phyloP scores from a whole-genome alignment of 371 early-diverging fungal genomes.

The Circinella minor region DNA sequence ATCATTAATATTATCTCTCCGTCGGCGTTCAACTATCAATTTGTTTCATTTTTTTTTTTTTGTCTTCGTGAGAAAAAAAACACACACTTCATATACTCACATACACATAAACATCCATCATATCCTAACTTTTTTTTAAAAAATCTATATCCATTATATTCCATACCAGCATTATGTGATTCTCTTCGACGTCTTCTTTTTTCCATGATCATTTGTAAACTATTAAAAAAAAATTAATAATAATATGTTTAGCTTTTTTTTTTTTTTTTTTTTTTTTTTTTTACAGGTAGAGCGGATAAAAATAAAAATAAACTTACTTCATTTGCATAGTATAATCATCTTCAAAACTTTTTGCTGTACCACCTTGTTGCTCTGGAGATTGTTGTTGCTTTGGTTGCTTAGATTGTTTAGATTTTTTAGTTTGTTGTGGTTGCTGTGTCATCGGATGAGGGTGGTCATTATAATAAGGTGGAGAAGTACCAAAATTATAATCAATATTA shows the following conservation, averaged over 20 bases:
- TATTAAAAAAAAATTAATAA: slow-evolving; percentile 14
- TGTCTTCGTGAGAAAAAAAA: neutral
- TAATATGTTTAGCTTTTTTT: neutral
- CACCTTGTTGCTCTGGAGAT: slow-evolving; percentile 11
- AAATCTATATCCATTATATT: slow-evolving; percentile 4
- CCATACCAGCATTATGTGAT: slow-evolving; percentile 89
- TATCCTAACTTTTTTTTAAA: neutral
- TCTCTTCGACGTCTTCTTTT: slow-evolving; percentile 91
- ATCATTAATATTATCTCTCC: slow-evolving; percentile 97
- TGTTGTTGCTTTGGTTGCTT: slow-evolving; percentile 15
- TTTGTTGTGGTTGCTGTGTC: neutral
- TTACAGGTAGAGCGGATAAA: neutral
- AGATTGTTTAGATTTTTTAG: neutral
- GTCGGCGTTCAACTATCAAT: slow-evolving; percentile 83
- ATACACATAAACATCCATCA: neutral
- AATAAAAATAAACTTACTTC: slow-evolving; percentile 34
- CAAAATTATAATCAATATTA: slow-evolving; percentile 31
- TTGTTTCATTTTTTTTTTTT: neutral
- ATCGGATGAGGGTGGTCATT: neutral
- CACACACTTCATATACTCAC: neutral
- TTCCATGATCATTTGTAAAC: slow-evolving; percentile 64
- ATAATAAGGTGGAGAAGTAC: slow-evolving; percentile 1
- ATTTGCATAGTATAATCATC: slow-evolving; percentile 47
- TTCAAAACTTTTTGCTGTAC: slow-evolving; percentile 39
- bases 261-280: too few relatives aligned